A percentile compares a stretch with the other conserved stretches of the same genome.
phyloP scores from a whole-genome alignment of 2,329 filamentous ascomycete genomes.

The Cladosporium sp. region DNA sequence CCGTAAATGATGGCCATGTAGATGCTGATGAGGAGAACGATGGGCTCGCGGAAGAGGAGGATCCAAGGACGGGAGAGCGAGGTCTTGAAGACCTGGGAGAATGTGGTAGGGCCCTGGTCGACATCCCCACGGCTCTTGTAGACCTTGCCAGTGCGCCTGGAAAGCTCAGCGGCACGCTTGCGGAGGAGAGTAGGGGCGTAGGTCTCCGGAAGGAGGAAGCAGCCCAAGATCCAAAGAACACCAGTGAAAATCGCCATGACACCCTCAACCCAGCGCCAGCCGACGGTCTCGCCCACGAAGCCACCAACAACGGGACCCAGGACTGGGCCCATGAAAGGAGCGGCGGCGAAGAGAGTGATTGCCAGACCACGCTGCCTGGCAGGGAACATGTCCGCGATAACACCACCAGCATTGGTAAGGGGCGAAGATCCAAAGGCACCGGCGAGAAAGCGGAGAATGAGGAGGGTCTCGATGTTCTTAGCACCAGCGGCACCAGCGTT shows the following conservation, averaged over 20 bases:
- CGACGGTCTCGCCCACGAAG: slow-evolving; percentile 57
- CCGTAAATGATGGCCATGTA: slow-evolving; percentile 60
- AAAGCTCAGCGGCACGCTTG: slow-evolving; percentile 48
- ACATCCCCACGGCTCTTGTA: slow-evolving; percentile 48
- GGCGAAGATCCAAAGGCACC: slow-evolving; percentile 41
- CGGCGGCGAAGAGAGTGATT: slow-evolving; percentile 59
- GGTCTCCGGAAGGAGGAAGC: slow-evolving; percentile 54
- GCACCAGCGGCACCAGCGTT: slow-evolving; percentile 40
- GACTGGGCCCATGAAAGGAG: slow-evolving; percentile 62
- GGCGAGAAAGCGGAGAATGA: slow-evolving; percentile 44
- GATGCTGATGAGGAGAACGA: slow-evolving; percentile 58
- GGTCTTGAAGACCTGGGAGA: slow-evolving; percentile 44
- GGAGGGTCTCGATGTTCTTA: slow-evolving; percentile 40
- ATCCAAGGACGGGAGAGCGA: slow-evolving; percentile 63
- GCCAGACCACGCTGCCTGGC: slow-evolving; percentile 45
- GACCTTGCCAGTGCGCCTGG: slow-evolving; percentile 48
- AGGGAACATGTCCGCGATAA: slow-evolving; percentile 44
- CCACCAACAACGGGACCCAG: slow-evolving; percentile 61
- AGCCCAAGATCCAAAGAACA: slow-evolving; percentile 52
- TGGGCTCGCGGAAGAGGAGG: slow-evolving; percentile 65
- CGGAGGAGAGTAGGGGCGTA: slow-evolving; percentile 56
- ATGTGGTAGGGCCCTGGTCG: slow-evolving; percentile 33
- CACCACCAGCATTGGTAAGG: slow-evolving; percentile 43
- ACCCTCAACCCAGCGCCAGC: slow-evolving; percentile 66
- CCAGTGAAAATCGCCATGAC: slow-evolving; percentile 60